Evolutionary conservation across 306 rosid genomes (phyloP).

Genomic region (Ziziphus jujuba): DNA sequence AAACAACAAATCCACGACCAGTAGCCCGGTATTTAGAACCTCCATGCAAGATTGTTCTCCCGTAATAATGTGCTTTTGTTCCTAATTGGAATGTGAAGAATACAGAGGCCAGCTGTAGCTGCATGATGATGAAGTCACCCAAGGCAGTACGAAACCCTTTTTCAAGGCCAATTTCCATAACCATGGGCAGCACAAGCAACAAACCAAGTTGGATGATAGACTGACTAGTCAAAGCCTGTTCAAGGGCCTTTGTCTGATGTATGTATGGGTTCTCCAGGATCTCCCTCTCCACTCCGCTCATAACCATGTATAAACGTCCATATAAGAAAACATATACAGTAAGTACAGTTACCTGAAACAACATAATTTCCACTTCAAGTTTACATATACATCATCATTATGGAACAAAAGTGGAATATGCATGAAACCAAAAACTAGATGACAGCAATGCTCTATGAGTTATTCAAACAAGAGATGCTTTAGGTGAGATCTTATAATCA

Average conservation of each 20-base stretch:
- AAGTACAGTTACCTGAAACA: conserved; percentile 78
- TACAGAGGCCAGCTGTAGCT: conserved; percentile 92
- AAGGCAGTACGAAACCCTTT: conserved; percentile 95
- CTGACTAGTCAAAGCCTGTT: conserved; percentile 89
- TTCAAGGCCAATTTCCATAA: conserved; percentile 97
- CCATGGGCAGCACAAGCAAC: conserved; percentile 87
- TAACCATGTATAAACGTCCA: conserved; percentile 89
- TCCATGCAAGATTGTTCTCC: conserved; percentile 95
- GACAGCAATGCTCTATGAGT: not conserved
- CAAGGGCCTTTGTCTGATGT: conserved; percentile 73
- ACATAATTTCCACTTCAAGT: conserved; percentile 19
- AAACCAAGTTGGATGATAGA: conserved; percentile 82
- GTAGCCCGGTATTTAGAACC: conserved; percentile 91
- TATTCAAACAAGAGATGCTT: not conserved
- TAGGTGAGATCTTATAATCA: not conserved
- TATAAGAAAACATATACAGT: conserved; percentile 82
- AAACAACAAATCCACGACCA: conserved; percentile 95
- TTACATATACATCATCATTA: conserved; percentile 1
- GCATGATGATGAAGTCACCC: conserved; percentile 93
- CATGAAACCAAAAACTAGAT: not conserved
- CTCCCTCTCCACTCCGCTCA: conserved; percentile 91
- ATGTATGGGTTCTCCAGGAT: conserved; percentile 58
- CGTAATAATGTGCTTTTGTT: conserved; percentile 90
- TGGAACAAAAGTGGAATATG: not conserved
- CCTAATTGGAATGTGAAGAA: conserved; percentile 98